phyloP scores from a whole-genome alignment of 2,329 filamentous ascomycete genomes.

The Colletotrichum abscissum region DNA sequence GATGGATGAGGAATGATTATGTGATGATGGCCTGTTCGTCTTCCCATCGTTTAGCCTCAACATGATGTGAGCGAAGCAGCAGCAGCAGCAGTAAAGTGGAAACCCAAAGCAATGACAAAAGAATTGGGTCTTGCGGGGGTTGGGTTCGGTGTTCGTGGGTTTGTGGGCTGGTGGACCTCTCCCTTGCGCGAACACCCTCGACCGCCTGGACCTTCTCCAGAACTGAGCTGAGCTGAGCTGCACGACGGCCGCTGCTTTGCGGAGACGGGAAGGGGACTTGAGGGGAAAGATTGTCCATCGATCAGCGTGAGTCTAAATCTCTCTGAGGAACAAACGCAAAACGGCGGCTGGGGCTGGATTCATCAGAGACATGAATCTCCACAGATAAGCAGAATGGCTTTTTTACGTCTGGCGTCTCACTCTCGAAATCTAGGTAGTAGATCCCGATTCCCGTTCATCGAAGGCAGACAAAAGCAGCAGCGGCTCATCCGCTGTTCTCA shows the following conservation, averaged over 20 bases:
- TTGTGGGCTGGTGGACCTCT: too few relatives aligned
- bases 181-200: neutral
- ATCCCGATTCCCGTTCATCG: neutral
- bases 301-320: neutral
- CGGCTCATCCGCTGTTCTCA: neutral
- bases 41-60: neutral
- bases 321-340: neutral
- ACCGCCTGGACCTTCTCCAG: neutral
- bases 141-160: neutral
- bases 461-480: neutral
- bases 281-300: neutral
- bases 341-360: neutral
- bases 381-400: neutral
- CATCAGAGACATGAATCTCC: neutral
- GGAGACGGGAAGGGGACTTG: neutral
- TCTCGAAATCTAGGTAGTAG: neutral
- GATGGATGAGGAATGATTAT: neutral
- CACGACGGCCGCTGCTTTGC: neutral
- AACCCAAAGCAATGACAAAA: neutral
- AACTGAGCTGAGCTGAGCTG: neutral
- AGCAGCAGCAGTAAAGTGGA: neutral
- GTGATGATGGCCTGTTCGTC: neutral
- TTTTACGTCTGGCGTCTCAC: neutral
- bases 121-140: neutral
- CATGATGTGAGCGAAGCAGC: slow-evolving; percentile 1